These are phyloP conservation scores for Gillenia trifoliata DNA, from an alignment of 306 rosid genomes.

Conservation along the genomic window DNA sequence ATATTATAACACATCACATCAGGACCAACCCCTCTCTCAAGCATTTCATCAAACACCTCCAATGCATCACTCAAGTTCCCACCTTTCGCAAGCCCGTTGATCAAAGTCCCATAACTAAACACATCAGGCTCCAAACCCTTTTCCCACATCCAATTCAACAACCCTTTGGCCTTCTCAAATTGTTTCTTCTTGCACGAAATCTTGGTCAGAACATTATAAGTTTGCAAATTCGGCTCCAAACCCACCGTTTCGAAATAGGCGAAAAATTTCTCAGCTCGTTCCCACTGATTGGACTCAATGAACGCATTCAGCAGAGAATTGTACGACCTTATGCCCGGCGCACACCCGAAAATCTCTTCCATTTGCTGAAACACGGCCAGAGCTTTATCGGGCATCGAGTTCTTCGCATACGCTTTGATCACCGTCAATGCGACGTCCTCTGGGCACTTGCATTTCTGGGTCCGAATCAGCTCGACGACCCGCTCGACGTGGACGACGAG, in stretches of 20 bases:
- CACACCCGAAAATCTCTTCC: constrained; percentile 67
- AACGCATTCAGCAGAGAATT: constrained; percentile 72
- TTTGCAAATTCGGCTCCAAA: constrained; percentile 59
- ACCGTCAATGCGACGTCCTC: constrained; percentile 72
- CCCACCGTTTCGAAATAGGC: constrained; percentile 49
- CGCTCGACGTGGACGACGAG: constrained; percentile 44
- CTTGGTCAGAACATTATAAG: constrained; percentile 64
- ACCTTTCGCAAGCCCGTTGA: constrained; percentile 42
- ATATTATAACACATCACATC: constrained; percentile 84
- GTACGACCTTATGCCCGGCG: constrained; percentile 58
- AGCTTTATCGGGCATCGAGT: constrained; percentile 74
- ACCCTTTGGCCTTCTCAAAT: constrained; percentile 58
- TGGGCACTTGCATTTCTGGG: constrained; percentile 51
- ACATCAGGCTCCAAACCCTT: constrained; percentile 55
- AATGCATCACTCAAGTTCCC: constrained; percentile 50
- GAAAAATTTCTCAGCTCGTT: constrained; percentile 53
- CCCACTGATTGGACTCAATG: constrained; percentile 65
- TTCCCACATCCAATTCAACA: constrained; percentile 67
- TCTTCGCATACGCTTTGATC: constrained; percentile 69
- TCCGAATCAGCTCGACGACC: constrained; percentile 41
- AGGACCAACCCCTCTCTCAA: constrained; percentile 54
- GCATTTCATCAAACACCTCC: constrained; percentile 87
- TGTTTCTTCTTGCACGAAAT: constrained; percentile 62
- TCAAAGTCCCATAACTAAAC: constrained; percentile 61
- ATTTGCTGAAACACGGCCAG: constrained; percentile 51